phyloP scores from a whole-genome alignment of 768 basidiomycete species.

The Agrocybe pediades region DNA sequence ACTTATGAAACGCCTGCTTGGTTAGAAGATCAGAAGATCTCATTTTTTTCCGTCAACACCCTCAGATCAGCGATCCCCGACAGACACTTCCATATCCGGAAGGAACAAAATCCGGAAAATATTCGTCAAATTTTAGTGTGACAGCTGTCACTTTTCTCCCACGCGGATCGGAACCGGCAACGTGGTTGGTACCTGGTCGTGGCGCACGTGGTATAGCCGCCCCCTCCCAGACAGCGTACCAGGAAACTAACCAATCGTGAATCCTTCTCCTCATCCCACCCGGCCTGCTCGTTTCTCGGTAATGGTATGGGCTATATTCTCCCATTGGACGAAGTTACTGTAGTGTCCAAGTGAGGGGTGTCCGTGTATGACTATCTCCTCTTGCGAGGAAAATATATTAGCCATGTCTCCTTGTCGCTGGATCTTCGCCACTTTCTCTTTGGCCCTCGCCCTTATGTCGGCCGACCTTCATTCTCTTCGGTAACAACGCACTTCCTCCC shows the following conservation, averaged over 20 bases:
- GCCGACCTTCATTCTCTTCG: slow-evolving; percentile 1
- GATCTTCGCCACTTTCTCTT: slow-evolving; percentile 13
- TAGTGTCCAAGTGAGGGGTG: no score
- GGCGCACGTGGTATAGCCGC: slow-evolving; percentile 26
- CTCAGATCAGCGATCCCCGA: slow-evolving; percentile 5
- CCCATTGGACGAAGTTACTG: no score
- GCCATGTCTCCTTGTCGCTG: slow-evolving; percentile 10
- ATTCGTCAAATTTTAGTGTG: no score
- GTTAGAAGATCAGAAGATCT: slow-evolving; percentile 39
- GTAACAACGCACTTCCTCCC: not conserved
- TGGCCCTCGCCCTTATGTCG: slow-evolving; percentile 16
- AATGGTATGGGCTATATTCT: no score
- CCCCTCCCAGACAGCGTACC: not conserved
- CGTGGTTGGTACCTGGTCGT: slow-evolving; percentile 31
- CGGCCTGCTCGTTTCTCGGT: no score
- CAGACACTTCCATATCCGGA: not conserved
- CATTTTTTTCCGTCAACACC: slow-evolving; percentile 18
- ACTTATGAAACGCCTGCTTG: slow-evolving; percentile 31
- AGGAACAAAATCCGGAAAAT: no score
- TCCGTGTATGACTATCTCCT: no score
- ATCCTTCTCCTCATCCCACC: slow-evolving; percentile 4
- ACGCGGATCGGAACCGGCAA: slow-evolving; percentile 28
- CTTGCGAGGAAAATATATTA: slow-evolving; percentile 6
- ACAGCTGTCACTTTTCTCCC: no score
- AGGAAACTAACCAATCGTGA: no score